A percentile compares a stretch with the other conserved stretches of the same genome.
phyloP scores from a whole-genome alignment of 306 rosid species.

The Castanea crenata region DNA sequence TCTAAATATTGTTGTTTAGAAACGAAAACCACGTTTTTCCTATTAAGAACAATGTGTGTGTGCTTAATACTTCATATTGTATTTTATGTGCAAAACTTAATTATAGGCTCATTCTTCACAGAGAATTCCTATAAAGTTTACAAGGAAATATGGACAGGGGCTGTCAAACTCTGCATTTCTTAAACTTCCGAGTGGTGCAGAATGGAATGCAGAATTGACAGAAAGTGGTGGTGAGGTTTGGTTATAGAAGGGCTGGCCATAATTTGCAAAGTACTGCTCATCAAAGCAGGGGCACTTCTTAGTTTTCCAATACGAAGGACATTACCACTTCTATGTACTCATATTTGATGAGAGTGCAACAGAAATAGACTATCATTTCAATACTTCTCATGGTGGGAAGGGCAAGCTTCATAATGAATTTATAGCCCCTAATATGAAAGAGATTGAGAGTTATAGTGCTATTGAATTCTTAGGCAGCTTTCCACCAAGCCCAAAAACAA shows the following conservation, averaged over 20 bases:
- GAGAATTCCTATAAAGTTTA: neutral
- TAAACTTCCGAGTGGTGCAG: slow-evolving; percentile 1
- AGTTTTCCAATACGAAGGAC: slow-evolving; percentile 13
- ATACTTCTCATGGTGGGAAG: neutral
- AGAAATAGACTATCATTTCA: neutral
- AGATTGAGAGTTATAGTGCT: neutral
- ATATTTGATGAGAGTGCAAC: neutral
- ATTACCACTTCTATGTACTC: slow-evolving; percentile 16
- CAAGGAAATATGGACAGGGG: neutral
- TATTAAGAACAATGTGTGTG: neutral
- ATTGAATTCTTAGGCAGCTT: neutral
- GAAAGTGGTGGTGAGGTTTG: neutral
- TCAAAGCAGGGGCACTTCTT: neutral
- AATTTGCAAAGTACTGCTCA: neutral
- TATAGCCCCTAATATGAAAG: neutral
- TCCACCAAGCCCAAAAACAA: neutral
- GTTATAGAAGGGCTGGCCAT: slow-evolving; percentile 12
- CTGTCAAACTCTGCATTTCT: neutral
- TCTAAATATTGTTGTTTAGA: no score
- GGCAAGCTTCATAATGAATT: neutral
- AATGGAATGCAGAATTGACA: slow-evolving; percentile 6
- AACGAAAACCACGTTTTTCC: no score
- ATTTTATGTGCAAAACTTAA: neutral
- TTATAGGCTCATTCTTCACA: neutral
- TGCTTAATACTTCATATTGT: neutral